phyloP scores from a whole-genome alignment of 164 flowering plant species.

The Cinnamomum chago region DNA sequence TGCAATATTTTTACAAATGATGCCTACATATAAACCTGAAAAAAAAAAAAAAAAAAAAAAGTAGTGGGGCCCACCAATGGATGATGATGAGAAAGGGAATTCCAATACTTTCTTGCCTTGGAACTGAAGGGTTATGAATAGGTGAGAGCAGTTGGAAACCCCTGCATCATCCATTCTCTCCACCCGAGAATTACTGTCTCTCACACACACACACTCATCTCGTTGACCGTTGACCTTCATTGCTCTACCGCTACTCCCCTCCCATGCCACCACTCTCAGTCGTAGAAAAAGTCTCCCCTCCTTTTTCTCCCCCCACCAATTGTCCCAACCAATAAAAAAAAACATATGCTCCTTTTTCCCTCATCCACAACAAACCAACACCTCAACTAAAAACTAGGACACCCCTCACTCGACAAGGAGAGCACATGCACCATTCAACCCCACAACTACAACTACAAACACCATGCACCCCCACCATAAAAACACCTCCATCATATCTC shows the following conservation, averaged over 20 bases:
- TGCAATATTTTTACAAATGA: too few relatives aligned
- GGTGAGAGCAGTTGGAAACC: constrained; percentile 35
- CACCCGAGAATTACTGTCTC: constrained; percentile 14
- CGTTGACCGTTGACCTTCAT: constrained; percentile 21
- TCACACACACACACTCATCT: neutral
- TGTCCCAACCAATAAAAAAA: constrained; percentile 36
- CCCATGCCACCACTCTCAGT: constrained; percentile 2
- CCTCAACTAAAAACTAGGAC: constrained; percentile 49
- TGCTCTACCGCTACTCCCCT: constrained; percentile 8
- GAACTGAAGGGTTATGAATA: constrained; percentile 65
- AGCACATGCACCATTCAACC: constrained; percentile 1
- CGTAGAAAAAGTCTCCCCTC: constrained; percentile 49
- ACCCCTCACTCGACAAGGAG: neutral
- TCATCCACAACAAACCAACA: constrained; percentile 28
- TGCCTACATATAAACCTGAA: too few relatives aligned
- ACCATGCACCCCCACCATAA: neutral
- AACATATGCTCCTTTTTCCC: constrained; percentile 14
- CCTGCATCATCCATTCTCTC: constrained; percentile 4
- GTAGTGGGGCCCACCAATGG: constrained; percentile 9
- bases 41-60: too few relatives aligned
- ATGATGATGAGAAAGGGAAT: constrained; percentile 2
- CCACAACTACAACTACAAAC: neutral
- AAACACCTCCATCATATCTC: constrained; percentile 6
- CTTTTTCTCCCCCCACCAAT: constrained; percentile 33
- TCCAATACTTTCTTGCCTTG: constrained; percentile 47